These are phyloP conservation scores for Naematelia aurantialba DNA, from an alignment of 768 basidiomycete species.

Conservation along the genomic window DNA sequence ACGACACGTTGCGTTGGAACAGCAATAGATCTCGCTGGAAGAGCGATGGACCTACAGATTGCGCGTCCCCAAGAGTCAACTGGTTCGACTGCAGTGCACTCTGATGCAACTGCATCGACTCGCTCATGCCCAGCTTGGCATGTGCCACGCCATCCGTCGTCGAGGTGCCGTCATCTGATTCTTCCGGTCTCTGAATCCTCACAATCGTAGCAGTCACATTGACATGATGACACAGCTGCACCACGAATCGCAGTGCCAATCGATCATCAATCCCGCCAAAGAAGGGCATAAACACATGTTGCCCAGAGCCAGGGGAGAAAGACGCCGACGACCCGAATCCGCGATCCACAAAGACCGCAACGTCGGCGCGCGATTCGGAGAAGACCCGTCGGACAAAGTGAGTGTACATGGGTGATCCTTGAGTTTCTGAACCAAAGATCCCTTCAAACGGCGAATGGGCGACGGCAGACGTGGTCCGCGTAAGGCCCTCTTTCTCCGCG, in stretches of 20 bases:
- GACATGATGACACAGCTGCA: conserved; percentile 68
- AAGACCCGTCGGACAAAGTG: conserved; percentile 84
- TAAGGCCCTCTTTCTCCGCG: conserved; percentile 15
- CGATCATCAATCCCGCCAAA: conserved; percentile 94
- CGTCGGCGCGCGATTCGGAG: conserved; percentile 65
- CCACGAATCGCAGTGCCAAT: conserved; percentile 71
- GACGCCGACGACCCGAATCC: conserved; percentile 53
- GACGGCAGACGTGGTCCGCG: not conserved
- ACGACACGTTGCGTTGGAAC: no score
- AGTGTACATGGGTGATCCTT: conserved; percentile 60
- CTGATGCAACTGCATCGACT: conserved; percentile 37
- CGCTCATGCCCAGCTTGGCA: conserved; percentile 17
- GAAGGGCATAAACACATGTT: conserved; percentile 81
- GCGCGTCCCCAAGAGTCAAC: conserved; percentile 28
- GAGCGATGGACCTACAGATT: conserved; percentile 20
- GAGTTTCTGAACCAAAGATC: conserved; percentile 60
- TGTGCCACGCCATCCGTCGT: conserved; percentile 8
- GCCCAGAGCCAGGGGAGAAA: conserved; percentile 46
- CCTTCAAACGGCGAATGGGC: conserved; percentile 64
- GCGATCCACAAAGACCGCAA: conserved; percentile 80
- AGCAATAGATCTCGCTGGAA: not conserved
- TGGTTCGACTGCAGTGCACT: conserved; percentile 42
- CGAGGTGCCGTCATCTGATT: conserved; percentile 11
- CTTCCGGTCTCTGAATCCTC: conserved; percentile 52
- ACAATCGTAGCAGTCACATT: conserved; percentile 74